Base-by-base conservation (phyloP, 23 red algal genomes). In the Gracilaria caudata region DNA sequence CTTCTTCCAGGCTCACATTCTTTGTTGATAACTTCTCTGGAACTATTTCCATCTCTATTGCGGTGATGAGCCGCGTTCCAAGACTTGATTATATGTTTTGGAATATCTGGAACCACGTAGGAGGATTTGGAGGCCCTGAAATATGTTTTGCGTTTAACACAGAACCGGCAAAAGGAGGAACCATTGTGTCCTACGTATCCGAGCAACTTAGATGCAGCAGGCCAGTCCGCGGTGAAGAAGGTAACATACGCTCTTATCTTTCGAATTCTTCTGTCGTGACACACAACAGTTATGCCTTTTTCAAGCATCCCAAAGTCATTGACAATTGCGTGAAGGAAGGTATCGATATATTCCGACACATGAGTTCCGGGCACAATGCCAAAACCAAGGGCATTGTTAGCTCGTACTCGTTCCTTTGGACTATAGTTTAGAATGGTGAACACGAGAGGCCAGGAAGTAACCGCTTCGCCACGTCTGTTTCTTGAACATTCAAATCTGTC, bases 151-250 rank as follows among this genome's bases (percentile, higher is more conserved):
- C 56, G 1, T 36, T 46, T 78, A 0, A 53, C 3, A 23, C 45
- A 78, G 14, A 53, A 34, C 5, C 40, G 40, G 34, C 68, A 73
- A 26, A 78, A 78, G 7, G 32, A 2, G 32, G 9, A 24, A 3
- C 43, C 40, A 1, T n/a, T 51, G 46, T 78, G 40, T 3, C 45
- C 74, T 4, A 78, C 45, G 41, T 56, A 78, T 12, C 74, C 74
- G 1, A 78, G 16, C 1, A 78, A 3, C 16, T 78, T 78, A 0
- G 74, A 57, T 20, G 10, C 74, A 4, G 11, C 74, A 1, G 74
- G 74, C 74, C 74, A 78, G 34, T 78, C 74, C 20, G 74, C 44
- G 1, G 74, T 56, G 51, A 78, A 78, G 32, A 24, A 78, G 0
- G 56, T 2, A 2, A 55, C 29, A 17, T 12, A 78, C 3, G 45